Base-by-base conservation (phyloP, 2,329 filamentous ascomycete genomes). In the Chrysosphaeria jannelii region DNA sequence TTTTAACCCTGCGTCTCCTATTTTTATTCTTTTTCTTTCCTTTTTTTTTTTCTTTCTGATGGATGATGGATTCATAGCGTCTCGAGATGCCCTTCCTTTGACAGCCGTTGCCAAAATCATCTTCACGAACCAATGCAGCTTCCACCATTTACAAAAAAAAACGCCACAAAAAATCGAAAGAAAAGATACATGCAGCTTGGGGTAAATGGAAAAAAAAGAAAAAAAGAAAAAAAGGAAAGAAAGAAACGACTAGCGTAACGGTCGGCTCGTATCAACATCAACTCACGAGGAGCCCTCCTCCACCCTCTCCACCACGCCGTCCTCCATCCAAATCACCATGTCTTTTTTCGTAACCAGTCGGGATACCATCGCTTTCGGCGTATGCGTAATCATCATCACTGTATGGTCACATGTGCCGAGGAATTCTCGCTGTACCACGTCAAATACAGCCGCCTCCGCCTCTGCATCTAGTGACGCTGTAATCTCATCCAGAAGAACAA, bases 401-500 rank as follows among this genome's bases (percentile, higher is more conserved):
- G 29, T 31, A 15, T 29, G 27, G 3, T 26, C 26, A n/a, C n/a
- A n/a, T n/a, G 14, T 14, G 1, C 14, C 19, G 14, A 30, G 23
- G 18, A 31, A 29, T 10, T 26, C 23, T 4, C 25, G 25, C 8
- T 29, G 24, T 10, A 31, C 26, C 2, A 27, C 28, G 8, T 25
- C 23, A 13, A 29, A 25, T 14, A 31, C 22, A 5, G 24, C 23
- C 14, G 24, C 19, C 24, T 31, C 29, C 4, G 29, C 23, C 8
- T 23, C 22, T 8, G 27, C 24, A 14, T 31, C 29, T 3, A 31
- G 19, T 9, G 29, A 29, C 12, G 29, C 25, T 8, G 29, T 31
- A 11, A 26, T 27, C 21, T 31, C 29, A 21, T 31, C 29, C 8
- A 31, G 24, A 14, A 31, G 19, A 6, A 31, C n/a, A 5, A 31